A percentile compares a stretch with the other conserved stretches of the same genome.
Conservation (phyloP, 352 stramenopile genomes). For the Thalassiosira livingstoniorum region DNA sequence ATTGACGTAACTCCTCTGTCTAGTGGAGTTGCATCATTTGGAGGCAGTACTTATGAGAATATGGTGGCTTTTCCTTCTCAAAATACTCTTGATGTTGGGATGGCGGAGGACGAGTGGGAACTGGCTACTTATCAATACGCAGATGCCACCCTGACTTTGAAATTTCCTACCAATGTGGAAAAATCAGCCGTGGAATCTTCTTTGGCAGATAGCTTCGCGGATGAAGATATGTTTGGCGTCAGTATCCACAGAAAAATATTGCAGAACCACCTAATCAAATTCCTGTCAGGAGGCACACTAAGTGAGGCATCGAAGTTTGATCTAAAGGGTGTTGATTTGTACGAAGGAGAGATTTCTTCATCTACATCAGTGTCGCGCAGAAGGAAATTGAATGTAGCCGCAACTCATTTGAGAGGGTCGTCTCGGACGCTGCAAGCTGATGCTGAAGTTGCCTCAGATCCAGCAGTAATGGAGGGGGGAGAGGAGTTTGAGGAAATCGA, state of each 20-base stretch:
- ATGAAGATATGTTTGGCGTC: not conserved
- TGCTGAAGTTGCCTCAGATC: no score
- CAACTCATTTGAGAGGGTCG: no score
- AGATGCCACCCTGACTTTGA: constrained; percentile 25
- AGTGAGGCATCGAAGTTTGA: constrained; percentile 1
- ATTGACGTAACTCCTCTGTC: not conserved
- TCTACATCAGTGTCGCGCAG: no score
- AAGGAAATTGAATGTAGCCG: no score
- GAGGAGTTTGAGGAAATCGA: not conserved
- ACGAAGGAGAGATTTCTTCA: constrained; percentile 23
- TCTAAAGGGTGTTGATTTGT: constrained; percentile 17
- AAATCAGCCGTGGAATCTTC: not conserved
- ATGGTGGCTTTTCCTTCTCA: constrained; percentile 18
- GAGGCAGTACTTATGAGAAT: not conserved
- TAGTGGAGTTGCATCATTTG: not conserved
- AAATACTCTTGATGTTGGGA: constrained; percentile 27
- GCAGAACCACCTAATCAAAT: constrained; percentile 1
- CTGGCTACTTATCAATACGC: constrained; percentile 30
- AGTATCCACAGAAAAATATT: constrained; percentile 11
- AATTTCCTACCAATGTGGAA: constrained; percentile 6
- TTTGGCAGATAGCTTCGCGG: constrained; percentile 4
- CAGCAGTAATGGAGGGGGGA: no score
- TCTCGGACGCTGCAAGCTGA: no score
- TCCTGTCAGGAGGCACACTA: not conserved
- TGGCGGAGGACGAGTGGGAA: constrained; percentile 22